Conservation (phyloP, 2,329 filamentous ascomycete genomes). For the Nemania sp. region DNA sequence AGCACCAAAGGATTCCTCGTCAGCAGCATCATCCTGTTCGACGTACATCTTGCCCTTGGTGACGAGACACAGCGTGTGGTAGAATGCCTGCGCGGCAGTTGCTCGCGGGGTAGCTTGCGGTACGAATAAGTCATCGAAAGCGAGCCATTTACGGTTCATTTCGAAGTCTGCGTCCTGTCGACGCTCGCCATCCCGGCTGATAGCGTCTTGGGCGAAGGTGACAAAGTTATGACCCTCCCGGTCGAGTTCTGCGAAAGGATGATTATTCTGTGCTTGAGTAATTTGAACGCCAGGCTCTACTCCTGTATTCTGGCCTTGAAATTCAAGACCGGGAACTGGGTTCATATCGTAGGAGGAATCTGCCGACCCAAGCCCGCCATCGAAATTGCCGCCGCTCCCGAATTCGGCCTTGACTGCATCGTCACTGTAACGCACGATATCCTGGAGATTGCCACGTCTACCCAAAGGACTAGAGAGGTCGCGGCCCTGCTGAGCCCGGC, state of each 20-base stretch:
- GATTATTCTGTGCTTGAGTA: conserved; percentile 29
- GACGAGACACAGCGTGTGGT: conserved; percentile 72
- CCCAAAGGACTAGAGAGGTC: conserved; percentile 48
- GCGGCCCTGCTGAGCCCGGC: conserved; percentile 45
- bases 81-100: conserved; percentile 74
- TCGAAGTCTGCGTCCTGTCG: conserved; percentile 37
- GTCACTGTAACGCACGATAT: conserved; percentile 55
- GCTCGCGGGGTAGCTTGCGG: conserved; percentile 55
- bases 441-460: conserved; percentile 42
- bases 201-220: conserved; percentile 45
- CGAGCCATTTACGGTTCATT: conserved; percentile 51
- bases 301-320: background rate
- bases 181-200: conserved; percentile 38
- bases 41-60: conserved; percentile 67
- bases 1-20: conserved; percentile 47
- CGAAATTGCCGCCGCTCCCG: conserved; percentile 43
- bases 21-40: conserved; percentile 55
- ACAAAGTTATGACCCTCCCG: conserved; percentile 52
- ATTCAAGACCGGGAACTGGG: conserved; percentile 14
- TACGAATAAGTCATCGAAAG: conserved; percentile 72
- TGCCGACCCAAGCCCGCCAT: conserved; percentile 34
- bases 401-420: conserved; percentile 39
- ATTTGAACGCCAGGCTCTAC: conserved; percentile 18
- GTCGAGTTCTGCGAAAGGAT: conserved; percentile 42
- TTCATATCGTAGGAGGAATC: conserved; percentile 40